Evolutionary conservation across 2,329 filamentous ascomycete genomes (phyloP), one percentile per base, ranked within the genome.

Genomic region (Nannizzia gypsea): DNA sequence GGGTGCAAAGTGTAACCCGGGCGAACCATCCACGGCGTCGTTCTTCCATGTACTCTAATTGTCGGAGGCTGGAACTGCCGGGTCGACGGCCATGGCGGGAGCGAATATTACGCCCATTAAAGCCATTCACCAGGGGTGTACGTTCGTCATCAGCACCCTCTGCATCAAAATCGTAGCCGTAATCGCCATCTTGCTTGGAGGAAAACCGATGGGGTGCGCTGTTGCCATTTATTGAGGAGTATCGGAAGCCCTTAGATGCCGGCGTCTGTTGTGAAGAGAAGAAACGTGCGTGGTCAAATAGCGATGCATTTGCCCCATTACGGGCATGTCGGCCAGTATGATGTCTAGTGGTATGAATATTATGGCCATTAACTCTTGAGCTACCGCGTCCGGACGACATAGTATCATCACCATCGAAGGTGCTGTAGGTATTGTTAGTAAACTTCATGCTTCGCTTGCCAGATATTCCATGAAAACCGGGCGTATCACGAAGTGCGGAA

Each of bases 401-500:
- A 15, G 85, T 85, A 58, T 85, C 84, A 17, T 90, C 86, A 56
- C 81, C 85, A 56, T 85, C 81, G 20, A 78, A 74, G 63, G 77
- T 79, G 63, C 82, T 83, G 64, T 65, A 62, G 3, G 59, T 50
- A n/a, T 57, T 85, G 72, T 89, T 89, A 61, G 89, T 88, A 69
- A 97, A 97, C 69, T 96, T 97, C 90, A 96, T 96, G 74, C 87
- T 95, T 76, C 89, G 90, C 76, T 95, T 96, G 66, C 87, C 83
- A 6, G 82, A 81, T 17, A 87, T 78, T 57, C 80, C 80, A 60
- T 83, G 82, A 58, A 80, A 77, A 54, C 77, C 80, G 5, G 48
- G 48, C 13, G 59, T 48, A 61, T 90, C 88, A 67, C 89, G 77
- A 28, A 87, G 75, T 58, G 81, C 80, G 62, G 84, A 83, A 61